Conservation (phyloP, 345 rosid genomes). For the Corchorus capsularis region DNA sequence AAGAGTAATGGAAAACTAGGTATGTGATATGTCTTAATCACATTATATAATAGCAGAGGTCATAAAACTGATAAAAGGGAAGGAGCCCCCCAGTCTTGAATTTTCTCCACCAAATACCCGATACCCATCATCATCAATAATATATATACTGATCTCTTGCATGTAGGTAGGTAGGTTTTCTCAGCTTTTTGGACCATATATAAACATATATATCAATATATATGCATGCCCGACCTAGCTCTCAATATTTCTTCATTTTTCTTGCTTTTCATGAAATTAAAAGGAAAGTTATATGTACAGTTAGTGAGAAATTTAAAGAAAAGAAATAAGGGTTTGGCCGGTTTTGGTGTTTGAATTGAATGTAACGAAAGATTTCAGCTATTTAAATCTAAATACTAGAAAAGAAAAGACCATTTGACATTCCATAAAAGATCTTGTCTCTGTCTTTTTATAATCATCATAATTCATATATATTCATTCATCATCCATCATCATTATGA, state of each 20-base stretch:
- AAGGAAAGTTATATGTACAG: too few relatives aligned
- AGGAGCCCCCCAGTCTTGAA: background rate
- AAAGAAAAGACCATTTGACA: conserved; percentile 7
- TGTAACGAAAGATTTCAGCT: background rate
- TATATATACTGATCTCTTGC: conserved; percentile 5
- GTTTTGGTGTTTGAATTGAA: background rate
- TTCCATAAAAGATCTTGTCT: conserved; percentile 3
- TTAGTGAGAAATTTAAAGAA: background rate
- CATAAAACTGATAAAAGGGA: too few relatives aligned
- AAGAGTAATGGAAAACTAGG: background rate
- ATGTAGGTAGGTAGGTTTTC: conserved; percentile 6
- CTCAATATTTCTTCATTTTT: background rate
- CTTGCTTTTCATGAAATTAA: too few relatives aligned
- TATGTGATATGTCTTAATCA: conserved; percentile 1
- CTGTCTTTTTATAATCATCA: background rate
- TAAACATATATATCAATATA: too few relatives aligned
- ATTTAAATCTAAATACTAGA: background rate
- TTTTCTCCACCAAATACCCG: background rate
- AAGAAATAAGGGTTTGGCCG: background rate
- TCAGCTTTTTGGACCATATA: background rate
- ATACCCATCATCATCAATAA: background rate
- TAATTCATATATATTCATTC: background rate
- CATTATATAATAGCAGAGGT: background rate
- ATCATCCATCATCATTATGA: too few relatives aligned
- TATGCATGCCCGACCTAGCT: background rate